Conservation (phyloP, 768 basidiomycete species). For the Mycena galericulata region DNA sequence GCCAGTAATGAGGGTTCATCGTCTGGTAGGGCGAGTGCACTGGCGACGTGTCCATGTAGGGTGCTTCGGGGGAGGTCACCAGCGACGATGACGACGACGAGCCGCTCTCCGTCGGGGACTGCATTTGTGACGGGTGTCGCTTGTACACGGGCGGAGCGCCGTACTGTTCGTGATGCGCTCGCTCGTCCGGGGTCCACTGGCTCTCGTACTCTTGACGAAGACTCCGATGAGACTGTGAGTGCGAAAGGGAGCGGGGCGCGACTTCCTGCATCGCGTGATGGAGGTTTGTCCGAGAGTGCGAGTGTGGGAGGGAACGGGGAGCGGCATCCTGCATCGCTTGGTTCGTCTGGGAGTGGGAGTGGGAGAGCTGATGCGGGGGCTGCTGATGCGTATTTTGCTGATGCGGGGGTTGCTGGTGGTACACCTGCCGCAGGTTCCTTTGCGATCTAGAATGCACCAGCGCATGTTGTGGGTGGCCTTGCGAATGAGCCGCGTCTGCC, state of each 20-base stretch:
- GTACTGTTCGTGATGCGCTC: slow-evolving; percentile 7
- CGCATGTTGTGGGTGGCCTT: slow-evolving; percentile 25
- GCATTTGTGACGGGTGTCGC: slow-evolving; percentile 5
- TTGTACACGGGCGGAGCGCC: slow-evolving; percentile 5
- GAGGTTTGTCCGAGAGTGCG: slow-evolving; percentile 10
- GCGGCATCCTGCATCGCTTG: slow-evolving; percentile 23
- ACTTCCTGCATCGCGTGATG: slow-evolving; percentile 26
- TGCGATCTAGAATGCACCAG: slow-evolving; percentile 35
- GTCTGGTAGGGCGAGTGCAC: slow-evolving; percentile 29
- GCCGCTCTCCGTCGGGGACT: slow-evolving; percentile 12
- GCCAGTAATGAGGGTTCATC: slow-evolving; percentile 31
- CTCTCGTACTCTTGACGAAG: slow-evolving; percentile 27
- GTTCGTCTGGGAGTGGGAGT: slow-evolving; percentile 22
- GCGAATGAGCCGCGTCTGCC: slow-evolving; percentile 7
- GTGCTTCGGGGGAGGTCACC: background rate
- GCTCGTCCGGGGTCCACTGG: slow-evolving; percentile 15
- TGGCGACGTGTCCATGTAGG: slow-evolving; percentile 29
- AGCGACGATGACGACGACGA: slow-evolving; percentile 11
- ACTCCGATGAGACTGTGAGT: slow-evolving; percentile 29
- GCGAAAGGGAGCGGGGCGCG: slow-evolving; percentile 23
- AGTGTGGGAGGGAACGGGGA: slow-evolving; percentile 26
- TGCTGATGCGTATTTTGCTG: too few relatives aligned
- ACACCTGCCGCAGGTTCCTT: slow-evolving; percentile 39
- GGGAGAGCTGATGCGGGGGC: slow-evolving; percentile 18
- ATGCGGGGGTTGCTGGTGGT: slow-evolving; percentile 33